These are phyloP conservation scores for Scheffersomyces amazonensis DNA, from an alignment of 805 yeast species.

Conservation along the genomic window DNA sequence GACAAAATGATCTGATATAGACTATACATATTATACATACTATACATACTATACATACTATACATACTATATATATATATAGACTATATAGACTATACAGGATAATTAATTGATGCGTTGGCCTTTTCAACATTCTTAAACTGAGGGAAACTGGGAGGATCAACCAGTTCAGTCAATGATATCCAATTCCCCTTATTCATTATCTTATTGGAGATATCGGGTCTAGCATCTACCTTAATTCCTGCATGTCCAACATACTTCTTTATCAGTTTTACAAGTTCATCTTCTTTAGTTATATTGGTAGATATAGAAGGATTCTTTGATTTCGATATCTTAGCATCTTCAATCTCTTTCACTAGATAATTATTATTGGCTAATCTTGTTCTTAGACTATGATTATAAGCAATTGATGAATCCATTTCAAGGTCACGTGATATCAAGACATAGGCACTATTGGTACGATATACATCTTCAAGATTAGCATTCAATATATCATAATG, in stretches of 20 bases:
- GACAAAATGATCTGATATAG: conserved; percentile 63
- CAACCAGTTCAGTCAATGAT: conserved; percentile 15
- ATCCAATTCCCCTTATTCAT: conserved; percentile 16
- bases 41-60: too few species aligned
- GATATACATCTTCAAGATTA: conserved; percentile 7
- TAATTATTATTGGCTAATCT: conserved; percentile 20
- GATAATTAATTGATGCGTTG: conserved; percentile 39
- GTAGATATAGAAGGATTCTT: conserved; percentile 7
- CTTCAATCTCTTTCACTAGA: conserved; percentile 12
- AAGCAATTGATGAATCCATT: conserved; percentile 22
- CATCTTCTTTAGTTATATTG: conserved; percentile 15
- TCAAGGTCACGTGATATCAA: conserved; percentile 16
- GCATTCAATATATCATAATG: conserved; percentile 16
- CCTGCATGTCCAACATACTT: conserved; percentile 36
- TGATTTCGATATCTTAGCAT: background rate
- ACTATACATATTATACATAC: too few species aligned
- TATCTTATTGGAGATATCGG: conserved; percentile 31
- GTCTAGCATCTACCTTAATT: conserved; percentile 26
- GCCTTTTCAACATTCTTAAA: conserved; percentile 69
- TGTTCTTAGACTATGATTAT: conserved; percentile 20
- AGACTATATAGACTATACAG: conserved; percentile 14
- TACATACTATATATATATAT: conserved; percentile 2
- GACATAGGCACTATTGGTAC: conserved; percentile 1
- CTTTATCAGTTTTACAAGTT: conserved; percentile 12
- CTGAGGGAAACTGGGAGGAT: conserved; percentile 47